Conservation (phyloP, 129 eudicot species). For the Arctium lappa region DNA sequence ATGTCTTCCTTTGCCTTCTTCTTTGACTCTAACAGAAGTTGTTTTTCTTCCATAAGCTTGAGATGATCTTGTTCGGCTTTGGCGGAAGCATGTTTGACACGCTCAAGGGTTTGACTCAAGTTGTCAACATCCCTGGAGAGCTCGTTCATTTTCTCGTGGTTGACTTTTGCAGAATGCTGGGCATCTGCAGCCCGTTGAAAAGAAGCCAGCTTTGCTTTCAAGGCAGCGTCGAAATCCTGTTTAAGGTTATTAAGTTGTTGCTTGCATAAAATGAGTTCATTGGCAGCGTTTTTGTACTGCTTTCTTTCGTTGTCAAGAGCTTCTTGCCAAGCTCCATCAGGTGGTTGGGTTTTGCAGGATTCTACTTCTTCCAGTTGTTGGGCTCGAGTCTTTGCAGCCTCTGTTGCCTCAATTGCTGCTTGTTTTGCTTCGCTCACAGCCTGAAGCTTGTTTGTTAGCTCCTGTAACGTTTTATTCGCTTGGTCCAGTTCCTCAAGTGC, state of each 20-base stretch:
- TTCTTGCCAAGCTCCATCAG: slow-evolving; percentile 27
- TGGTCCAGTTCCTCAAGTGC: slow-evolving; percentile 59
- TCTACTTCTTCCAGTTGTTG: slow-evolving; percentile 48
- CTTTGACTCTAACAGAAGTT: slow-evolving; percentile 23
- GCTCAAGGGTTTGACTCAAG: slow-evolving; percentile 45
- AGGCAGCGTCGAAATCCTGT: slow-evolving; percentile 65
- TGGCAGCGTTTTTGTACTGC: slow-evolving; percentile 51
- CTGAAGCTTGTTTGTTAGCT: slow-evolving; percentile 59
- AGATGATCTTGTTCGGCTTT: slow-evolving; percentile 50
- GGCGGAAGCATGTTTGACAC: slow-evolving; percentile 42
- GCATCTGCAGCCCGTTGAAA: slow-evolving; percentile 63
- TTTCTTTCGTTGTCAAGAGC: slow-evolving; percentile 42
- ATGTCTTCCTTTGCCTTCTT: slow-evolving; percentile 42
- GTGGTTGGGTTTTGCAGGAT: slow-evolving; percentile 29
- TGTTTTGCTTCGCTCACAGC: slow-evolving; percentile 58
- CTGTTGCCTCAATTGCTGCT: slow-evolving; percentile 50
- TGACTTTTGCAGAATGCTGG: slow-evolving; percentile 39
- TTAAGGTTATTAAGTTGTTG: slow-evolving; percentile 71
- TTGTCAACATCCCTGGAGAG: slow-evolving; percentile 49
- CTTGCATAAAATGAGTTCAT: slow-evolving; percentile 51
- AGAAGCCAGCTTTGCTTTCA: slow-evolving; percentile 50
- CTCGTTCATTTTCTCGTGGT: slow-evolving; percentile 42
- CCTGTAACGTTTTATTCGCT: slow-evolving; percentile 61
- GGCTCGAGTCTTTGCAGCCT: slow-evolving; percentile 52
- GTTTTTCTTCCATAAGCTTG: slow-evolving; percentile 44